A percentile compares a stretch with the other conserved stretches of the same genome.
Evolutionary conservation across 2,329 filamentous ascomycete species (phyloP).

Genomic region (Aspergillus calidoustus): DNA sequence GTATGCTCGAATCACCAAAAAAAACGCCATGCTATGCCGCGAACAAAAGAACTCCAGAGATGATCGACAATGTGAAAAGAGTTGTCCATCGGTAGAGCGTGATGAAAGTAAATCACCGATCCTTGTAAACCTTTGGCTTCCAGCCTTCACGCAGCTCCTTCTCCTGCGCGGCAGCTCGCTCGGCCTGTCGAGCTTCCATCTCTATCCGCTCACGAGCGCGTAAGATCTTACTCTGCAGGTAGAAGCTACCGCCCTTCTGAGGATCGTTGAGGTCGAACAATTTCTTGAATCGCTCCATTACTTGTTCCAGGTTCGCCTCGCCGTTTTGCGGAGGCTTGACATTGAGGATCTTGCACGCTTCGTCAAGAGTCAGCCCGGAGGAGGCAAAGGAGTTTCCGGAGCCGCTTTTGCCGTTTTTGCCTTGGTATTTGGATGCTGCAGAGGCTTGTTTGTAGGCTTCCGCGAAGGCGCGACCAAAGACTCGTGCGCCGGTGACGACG

Average conservation of each 20-base stretch:
- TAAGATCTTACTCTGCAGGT: constrained; percentile 95
- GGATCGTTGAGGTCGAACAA: constrained; percentile 95
- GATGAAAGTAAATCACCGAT: constrained; percentile 57
- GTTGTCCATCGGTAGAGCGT: background rate
- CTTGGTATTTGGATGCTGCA: constrained; percentile 80
- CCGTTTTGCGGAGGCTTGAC: constrained; percentile 84
- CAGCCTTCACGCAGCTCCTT: constrained; percentile 82
- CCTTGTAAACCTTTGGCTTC: constrained; percentile 95
- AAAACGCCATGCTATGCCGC: constrained; percentile 50
- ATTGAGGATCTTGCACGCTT: constrained; percentile 96
- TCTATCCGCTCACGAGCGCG: constrained; percentile 91
- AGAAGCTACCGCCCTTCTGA: constrained; percentile 95
- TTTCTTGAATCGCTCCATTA: constrained; percentile 88
- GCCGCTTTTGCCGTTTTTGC: constrained; percentile 63
- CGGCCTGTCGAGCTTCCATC: constrained; percentile 74
- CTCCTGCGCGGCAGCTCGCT: constrained; percentile 73
- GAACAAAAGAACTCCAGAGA: constrained; percentile 29
- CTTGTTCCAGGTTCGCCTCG: constrained; percentile 75
- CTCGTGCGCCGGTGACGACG: constrained; percentile 85
- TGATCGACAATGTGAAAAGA: constrained; percentile 10
- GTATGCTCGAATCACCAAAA: constrained; percentile 34
- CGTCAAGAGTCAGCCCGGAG: constrained; percentile 85
- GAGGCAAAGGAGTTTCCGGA: constrained; percentile 56
- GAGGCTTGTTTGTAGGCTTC: constrained; percentile 96
- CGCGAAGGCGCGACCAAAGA: constrained; percentile 87